Base-by-base conservation (phyloP, 352 stramenopile genomes). In the Pythium apleroticum region DNA sequence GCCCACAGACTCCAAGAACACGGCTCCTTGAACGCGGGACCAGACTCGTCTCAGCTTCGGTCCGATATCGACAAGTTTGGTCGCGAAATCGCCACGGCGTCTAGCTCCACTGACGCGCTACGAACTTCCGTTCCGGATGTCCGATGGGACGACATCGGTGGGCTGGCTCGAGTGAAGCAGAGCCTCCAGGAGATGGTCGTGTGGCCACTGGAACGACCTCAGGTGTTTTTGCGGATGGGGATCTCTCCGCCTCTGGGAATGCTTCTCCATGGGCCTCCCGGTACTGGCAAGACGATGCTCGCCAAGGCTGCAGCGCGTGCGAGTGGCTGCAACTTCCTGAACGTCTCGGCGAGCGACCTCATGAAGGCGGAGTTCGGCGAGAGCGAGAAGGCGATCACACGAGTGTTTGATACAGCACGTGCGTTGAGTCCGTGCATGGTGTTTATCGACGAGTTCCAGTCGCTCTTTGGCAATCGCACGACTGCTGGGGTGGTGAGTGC, bases 361-460 rank as follows among this genome's bases (percentile, higher is more conserved):
- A 89, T 96, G 75, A 87, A 85, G 30, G 77, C 78, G 35, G 86
- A 94, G 52, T 83, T 96, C 69, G 88, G 88, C 15, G 88, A 94
- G 52, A 95, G 86, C 57, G 86, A 96, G 49, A 93, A 93, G 60
- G 84, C 83, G 1, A 86, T 95, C 24, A 81, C 81, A 9, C 71
- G 73, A 3, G 75, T 81, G 3, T 96, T 96, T 33, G 80, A 89
- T 45, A 88, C 81, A 9, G 86, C 88, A 5, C 76, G 81, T 4
- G 76, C 81, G 4, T 63, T 93, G 15, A 93, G 83, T 73, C 88
- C 88, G 17, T 96, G 88, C 55, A 84, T 96, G 73, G 64, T 96
- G 8, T 96, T 96, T 63, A 90, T 96, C 39, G 88, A 96, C 54
- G 88, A 96, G 66, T 95, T 96, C 58, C 84, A 96, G 64, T 93